A percentile compares a stretch with the other conserved stretches of the same genome.
These are phyloP conservation scores for barrel medic (Medicago truncatula) DNA, from an alignment of 306 rosid species.

Conservation along the genomic window MtrunA17r5.0-ANR NC_053048.1:35132001-35132500, in stretches of 20 bases:
- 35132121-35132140: too few species aligned
- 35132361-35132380: constrained; percentile 2
- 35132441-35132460: not conserved
- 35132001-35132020: too few species aligned
- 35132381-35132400: not conserved
- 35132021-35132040: too few species aligned
- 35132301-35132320: constrained; percentile 22
- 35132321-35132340: constrained; percentile 1
- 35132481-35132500: not conserved
- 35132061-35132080: too few species aligned
- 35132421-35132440: not conserved
- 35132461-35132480: not conserved
- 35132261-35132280: constrained; percentile 3
- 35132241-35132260: constrained; percentile 17
- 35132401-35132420: not conserved
- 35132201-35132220: too few species aligned
- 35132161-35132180: too few species aligned
- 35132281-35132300: not conserved
- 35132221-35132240: too few species aligned
- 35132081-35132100: too few species aligned
- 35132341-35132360: not conserved
- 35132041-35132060: too few species aligned
- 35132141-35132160: too few species aligned
- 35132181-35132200: too few species aligned
- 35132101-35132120: too few species aligned